Evolutionary conservation across 768 basidiomycete species (phyloP).

Genomic region (Albatrellus ellisii): DNA sequence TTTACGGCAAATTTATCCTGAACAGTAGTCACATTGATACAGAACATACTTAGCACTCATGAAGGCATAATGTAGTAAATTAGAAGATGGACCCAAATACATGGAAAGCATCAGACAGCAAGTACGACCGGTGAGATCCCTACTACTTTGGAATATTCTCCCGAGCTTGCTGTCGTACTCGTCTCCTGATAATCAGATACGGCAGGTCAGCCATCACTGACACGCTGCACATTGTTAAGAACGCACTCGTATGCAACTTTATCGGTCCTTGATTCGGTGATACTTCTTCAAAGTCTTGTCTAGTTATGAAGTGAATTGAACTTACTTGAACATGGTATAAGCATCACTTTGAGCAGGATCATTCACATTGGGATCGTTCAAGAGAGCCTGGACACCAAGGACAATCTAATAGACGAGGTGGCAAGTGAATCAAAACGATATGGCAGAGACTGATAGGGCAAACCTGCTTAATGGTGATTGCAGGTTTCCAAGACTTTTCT

Average conservation of each 20-base stretch:
- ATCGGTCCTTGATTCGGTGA: slow-evolving; percentile 56
- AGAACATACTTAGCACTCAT: no score
- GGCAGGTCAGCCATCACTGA: neutral
- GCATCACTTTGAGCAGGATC: slow-evolving; percentile 99
- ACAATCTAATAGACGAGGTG: slow-evolving; percentile 48
- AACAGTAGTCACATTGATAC: no score
- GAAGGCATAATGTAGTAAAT: no score
- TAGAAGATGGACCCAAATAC: no score
- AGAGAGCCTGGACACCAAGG: slow-evolving; percentile 88
- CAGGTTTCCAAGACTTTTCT: slow-evolving; percentile 98
- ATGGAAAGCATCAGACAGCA: no score
- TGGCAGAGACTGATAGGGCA: slow-evolving; percentile 7
- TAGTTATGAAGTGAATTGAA: slow-evolving; percentile 5
- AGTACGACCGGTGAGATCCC: no score
- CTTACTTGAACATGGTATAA: slow-evolving; percentile 97
- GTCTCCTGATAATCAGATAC: slow-evolving; percentile 34
- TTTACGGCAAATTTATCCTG: no score
- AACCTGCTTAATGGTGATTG: slow-evolving; percentile 98
- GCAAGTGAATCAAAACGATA: neutral
- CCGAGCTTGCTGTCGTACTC: slow-evolving; percentile 75
- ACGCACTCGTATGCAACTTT: slow-evolving; percentile 84
- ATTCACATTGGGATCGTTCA: slow-evolving; percentile 92
- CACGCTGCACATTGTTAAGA: neutral
- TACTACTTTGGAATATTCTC: slow-evolving; percentile 79
- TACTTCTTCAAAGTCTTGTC: neutral